Evolutionary conservation across 2,329 filamentous ascomycete species (phyloP).

Genomic region (Didymella pinodella): DNA sequence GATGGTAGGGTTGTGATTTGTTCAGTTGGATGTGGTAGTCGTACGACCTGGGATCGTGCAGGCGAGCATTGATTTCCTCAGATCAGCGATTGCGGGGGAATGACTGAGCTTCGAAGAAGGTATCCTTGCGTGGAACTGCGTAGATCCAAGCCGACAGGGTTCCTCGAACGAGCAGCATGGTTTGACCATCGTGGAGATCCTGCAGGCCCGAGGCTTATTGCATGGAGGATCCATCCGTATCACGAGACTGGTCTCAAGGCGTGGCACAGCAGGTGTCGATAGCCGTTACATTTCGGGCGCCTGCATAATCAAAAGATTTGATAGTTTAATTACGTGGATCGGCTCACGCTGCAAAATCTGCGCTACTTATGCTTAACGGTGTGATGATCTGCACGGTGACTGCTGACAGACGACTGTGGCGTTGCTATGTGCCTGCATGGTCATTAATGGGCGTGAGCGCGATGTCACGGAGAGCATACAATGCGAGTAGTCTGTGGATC

Average conservation of each 20-base stretch:
- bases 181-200: background rate
- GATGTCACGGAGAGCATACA: background rate
- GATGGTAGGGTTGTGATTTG: background rate
- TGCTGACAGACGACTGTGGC: background rate
- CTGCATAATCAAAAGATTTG: slow-evolving; percentile 17
- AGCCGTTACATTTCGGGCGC: slow-evolving; percentile 21
- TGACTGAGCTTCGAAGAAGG: background rate
- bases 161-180: background rate
- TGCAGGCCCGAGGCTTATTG: background rate
- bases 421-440: background rate
- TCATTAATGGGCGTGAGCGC: background rate
- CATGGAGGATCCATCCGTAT: background rate
- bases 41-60: too few relatives aligned
- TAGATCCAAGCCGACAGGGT: too few relatives aligned
- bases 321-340: background rate
- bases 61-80: background rate
- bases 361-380: background rate
- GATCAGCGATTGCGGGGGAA: background rate
- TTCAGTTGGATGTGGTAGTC: background rate
- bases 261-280: slow-evolving; percentile 3
- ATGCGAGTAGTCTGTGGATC: background rate
- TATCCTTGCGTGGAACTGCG: background rate
- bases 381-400: background rate
- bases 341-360: background rate
- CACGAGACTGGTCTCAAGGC: background rate